phyloP scores from a whole-genome alignment of 2,329 filamentous ascomycete species.

The Fusarium chuoi region DNA sequence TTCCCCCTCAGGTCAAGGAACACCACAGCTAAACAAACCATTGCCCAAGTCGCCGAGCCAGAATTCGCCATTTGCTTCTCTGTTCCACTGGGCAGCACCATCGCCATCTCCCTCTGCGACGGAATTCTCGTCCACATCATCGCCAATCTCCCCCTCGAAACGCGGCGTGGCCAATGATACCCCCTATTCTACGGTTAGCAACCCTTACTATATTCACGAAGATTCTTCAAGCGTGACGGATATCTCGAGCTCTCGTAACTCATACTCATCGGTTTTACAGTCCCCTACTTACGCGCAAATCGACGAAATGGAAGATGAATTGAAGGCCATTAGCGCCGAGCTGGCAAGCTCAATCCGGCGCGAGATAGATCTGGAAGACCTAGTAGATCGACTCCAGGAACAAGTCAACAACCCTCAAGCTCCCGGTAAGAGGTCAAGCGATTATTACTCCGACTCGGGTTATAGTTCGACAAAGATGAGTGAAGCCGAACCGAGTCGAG shows the following conservation, averaged over 20 bases:
- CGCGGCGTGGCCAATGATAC: slow-evolving; percentile 49
- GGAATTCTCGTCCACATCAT: slow-evolving; percentile 65
- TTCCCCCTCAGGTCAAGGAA: slow-evolving; percentile 43
- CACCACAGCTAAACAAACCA: slow-evolving; percentile 62
- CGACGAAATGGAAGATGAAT: slow-evolving; percentile 91
- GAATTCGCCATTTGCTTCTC: slow-evolving; percentile 59
- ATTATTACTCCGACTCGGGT: slow-evolving; percentile 98
- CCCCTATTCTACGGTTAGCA: slow-evolving; percentile 41
- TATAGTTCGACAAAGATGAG: slow-evolving; percentile 84
- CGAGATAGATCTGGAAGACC: slow-evolving; percentile 96
- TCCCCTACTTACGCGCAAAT: slow-evolving; percentile 65
- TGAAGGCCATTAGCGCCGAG: slow-evolving; percentile 92
- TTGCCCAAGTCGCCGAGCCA: slow-evolving; percentile 64
- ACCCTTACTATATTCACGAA: slow-evolving; percentile 49
- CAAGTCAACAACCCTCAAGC: slow-evolving; percentile 71
- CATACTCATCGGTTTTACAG: slow-evolving; percentile 61
- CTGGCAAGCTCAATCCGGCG: slow-evolving; percentile 91
- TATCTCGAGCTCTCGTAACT: slow-evolving; percentile 62
- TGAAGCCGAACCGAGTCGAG: slow-evolving; percentile 69
- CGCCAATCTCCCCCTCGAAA: slow-evolving; percentile 59
- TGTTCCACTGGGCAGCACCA: slow-evolving; percentile 64
- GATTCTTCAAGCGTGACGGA: slow-evolving; percentile 51
- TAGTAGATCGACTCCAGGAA: slow-evolving; percentile 87
- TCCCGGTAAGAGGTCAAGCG: slow-evolving; percentile 82
- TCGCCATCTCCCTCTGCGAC: slow-evolving; percentile 61